These are phyloP conservation scores for Verticillium tricorpus DNA, from an alignment of 2,329 filamentous ascomycete genomes.

Conservation along the genomic window DNA sequence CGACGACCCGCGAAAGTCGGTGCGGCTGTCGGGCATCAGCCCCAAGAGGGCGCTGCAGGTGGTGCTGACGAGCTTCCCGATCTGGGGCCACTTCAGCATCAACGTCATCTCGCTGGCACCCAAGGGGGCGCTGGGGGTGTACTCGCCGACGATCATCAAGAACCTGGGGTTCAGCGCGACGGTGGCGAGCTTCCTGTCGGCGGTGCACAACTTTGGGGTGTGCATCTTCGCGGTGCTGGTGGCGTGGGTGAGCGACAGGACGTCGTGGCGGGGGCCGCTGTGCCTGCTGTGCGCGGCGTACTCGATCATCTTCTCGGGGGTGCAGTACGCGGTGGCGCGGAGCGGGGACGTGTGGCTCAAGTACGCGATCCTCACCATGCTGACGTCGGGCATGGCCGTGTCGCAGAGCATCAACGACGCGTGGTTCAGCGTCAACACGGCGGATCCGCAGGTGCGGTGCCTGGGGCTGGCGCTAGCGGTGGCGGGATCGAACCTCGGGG, in stretches of 20 bases:
- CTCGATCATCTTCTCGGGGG: not conserved
- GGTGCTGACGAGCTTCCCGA: not conserved
- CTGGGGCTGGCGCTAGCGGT: not conserved
- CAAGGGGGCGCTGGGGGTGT: not conserved
- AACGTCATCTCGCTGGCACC: not conserved
- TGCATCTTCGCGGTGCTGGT: not conserved
- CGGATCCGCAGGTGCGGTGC: not conserved
- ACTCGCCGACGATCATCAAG: constrained; percentile 2
- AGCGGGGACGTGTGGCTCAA: not conserved
- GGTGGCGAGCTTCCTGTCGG: not conserved
- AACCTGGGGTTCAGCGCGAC: not conserved
- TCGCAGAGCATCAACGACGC: not conserved
- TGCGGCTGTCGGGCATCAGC: not conserved
- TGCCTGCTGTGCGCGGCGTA: not conserved
- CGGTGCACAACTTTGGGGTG: not conserved
- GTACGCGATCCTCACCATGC: not conserved
- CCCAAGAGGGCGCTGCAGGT: not conserved
- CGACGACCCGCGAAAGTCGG: not conserved
- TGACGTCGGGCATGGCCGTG: not conserved
- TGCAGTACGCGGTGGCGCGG: not conserved
- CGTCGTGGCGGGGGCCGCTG: not conserved
- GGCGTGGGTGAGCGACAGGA: not conserved
- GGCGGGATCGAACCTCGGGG: not conserved
- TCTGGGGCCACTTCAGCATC: constrained; percentile 1
- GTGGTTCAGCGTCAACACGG: not conserved